Percentiles rank a stretch among this genome's conserved stretches.
These are phyloP conservation scores for Schrenkiella parvula DNA, from an alignment of 345 rosid species.

Conservation along the genomic window DNA sequence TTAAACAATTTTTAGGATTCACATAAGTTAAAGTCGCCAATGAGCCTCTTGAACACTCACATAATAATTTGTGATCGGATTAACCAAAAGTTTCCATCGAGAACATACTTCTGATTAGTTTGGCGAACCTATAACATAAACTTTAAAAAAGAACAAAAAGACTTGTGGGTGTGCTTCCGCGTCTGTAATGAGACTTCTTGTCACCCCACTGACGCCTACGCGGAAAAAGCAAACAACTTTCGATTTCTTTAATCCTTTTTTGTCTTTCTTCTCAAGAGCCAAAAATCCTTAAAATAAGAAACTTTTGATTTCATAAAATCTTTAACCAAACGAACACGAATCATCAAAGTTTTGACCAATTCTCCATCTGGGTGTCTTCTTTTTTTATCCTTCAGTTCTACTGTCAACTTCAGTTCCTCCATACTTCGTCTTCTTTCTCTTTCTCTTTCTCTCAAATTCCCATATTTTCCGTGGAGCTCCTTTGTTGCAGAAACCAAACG, in stretches of 20 bases:
- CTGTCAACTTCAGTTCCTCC: slow-evolving; percentile 30
- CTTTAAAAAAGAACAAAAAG: neutral
- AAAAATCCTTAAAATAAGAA: slow-evolving; percentile 1
- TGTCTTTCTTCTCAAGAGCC: neutral
- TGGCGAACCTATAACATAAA: neutral
- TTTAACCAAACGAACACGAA: slow-evolving; percentile 30
- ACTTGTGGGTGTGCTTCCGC: slow-evolving; percentile 19
- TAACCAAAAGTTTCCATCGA: too few species aligned
- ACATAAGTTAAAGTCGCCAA: too few species aligned
- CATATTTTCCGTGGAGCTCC: neutral
- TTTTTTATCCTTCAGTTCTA: slow-evolving; percentile 17
- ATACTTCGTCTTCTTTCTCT: neutral
- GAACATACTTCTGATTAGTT: too few species aligned
- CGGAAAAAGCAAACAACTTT: slow-evolving; percentile 31
- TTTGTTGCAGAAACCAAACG: neutral
- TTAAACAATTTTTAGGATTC: too few species aligned
- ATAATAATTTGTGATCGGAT: too few species aligned
- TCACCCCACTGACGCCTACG: slow-evolving; percentile 29
- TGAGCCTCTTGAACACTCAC: too few species aligned
- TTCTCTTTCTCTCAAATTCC: slow-evolving; percentile 9
- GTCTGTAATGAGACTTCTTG: slow-evolving; percentile 14
- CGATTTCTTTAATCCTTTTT: slow-evolving; percentile 4
- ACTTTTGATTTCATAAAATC: neutral
- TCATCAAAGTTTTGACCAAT: slow-evolving; percentile 29
- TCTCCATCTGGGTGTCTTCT: slow-evolving; percentile 6